Evolutionary conservation across 2,329 filamentous ascomycete genomes (phyloP).

Genomic region (Westerdykella sp.): DNA sequence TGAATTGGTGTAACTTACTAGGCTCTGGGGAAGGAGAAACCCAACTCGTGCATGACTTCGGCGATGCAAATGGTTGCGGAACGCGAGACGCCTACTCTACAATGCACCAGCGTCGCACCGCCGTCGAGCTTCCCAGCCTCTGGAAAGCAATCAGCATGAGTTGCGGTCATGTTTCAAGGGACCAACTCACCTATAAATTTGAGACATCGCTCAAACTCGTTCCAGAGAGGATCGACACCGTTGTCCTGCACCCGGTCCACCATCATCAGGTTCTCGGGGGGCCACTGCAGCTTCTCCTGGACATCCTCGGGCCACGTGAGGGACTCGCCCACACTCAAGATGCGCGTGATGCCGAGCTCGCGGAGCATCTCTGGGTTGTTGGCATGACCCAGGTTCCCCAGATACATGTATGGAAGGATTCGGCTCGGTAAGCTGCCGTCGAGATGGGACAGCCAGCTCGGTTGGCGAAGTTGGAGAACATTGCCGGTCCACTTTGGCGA

Average conservation of each 20-base stretch:
- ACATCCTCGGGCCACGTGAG: conserved; percentile 72
- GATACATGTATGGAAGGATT: conserved; percentile 88
- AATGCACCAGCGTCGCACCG: conserved; percentile 88
- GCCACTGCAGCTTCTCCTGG: conserved; percentile 57
- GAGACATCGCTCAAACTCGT: conserved; percentile 78
- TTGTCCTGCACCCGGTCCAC: conserved; percentile 92
- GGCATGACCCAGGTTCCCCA: conserved; percentile 87
- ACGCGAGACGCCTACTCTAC: conserved; percentile 88
- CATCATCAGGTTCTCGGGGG: conserved; percentile 68
- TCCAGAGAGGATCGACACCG: conserved; percentile 83
- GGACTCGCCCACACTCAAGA: conserved; percentile 87
- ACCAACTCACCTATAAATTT: conserved; percentile 76
- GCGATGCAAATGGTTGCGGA: conserved; percentile 98
- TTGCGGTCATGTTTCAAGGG: neutral
- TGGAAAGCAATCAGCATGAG: conserved; percentile 36
- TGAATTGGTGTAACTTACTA: conserved; percentile 52
- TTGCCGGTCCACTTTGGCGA: conserved; percentile 54
- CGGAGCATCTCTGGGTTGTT: conserved; percentile 83
- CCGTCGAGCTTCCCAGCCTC: conserved; percentile 71
- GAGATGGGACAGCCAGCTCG: conserved; percentile 73
- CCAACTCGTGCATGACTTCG: conserved; percentile 84
- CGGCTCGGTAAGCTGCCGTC: conserved; percentile 89
- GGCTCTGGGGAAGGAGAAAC: conserved; percentile 79
- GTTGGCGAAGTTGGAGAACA: conserved; percentile 55
- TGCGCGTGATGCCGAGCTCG: conserved; percentile 74